These are phyloP conservation scores for Fusarium clavum DNA, from an alignment of 2,329 filamentous ascomycete species.

Conservation along the genomic window DNA sequence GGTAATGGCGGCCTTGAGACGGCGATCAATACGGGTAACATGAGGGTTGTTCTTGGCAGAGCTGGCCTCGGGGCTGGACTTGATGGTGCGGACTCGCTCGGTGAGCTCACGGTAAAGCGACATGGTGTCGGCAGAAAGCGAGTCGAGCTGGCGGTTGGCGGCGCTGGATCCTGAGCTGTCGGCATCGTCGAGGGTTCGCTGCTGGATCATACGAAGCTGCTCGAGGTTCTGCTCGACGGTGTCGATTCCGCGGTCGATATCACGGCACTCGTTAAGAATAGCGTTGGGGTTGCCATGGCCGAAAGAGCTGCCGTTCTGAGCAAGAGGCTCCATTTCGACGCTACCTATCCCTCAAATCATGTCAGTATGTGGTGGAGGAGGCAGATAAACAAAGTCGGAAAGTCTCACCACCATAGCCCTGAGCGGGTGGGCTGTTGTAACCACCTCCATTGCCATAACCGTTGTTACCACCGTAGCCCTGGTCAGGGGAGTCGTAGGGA, in stretches of 20 bases:
- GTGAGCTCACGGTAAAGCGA: conserved; percentile 82
- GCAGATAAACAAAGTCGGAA: background rate
- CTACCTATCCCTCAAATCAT: conserved; percentile 54
- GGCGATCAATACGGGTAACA: conserved; percentile 82
- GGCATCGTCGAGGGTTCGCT: conserved; percentile 77
- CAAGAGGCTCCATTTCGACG: conserved; percentile 78
- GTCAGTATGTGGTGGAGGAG: conserved; percentile 28
- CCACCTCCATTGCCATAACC: conserved; percentile 44
- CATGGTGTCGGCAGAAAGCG: conserved; percentile 83
- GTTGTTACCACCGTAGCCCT: conserved; percentile 33
- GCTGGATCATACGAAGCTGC: conserved; percentile 77
- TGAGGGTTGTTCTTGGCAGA: conserved; percentile 81
- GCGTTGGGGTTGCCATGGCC: conserved; percentile 73
- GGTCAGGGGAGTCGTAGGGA: conserved; percentile 69
- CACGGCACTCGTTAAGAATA: conserved; percentile 85
- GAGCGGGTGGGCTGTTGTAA: conserved; percentile 37
- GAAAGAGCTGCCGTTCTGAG: conserved; percentile 62
- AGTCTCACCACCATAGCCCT: conserved; percentile 44
- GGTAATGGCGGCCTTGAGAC: conserved; percentile 83
- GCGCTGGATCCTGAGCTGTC: conserved; percentile 76
- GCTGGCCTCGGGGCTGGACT: conserved; percentile 81
- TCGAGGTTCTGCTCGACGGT: conserved; percentile 78
- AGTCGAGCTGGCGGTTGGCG: conserved; percentile 76
- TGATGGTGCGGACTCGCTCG: conserved; percentile 82
- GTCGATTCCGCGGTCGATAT: conserved; percentile 82